Percentiles rank a stretch among this genome's conserved stretches.
Evolutionary conservation across 441 rosid genomes (phyloP).

Genomic region (Eutrema salsugineum): DNA sequence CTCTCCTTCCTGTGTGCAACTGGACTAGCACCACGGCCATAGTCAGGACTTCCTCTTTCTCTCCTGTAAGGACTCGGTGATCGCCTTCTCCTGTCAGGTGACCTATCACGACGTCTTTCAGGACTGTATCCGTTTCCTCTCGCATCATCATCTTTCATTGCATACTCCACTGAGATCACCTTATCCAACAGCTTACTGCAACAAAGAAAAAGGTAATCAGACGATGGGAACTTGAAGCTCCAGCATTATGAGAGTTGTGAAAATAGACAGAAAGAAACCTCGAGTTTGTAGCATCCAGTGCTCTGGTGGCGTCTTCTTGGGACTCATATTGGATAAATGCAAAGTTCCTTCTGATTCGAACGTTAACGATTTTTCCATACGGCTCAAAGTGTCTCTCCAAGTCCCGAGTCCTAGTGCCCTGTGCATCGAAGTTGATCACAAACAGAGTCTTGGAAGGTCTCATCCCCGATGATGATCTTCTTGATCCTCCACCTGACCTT

Average conservation of each 20-base stretch:
- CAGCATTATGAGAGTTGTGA: neutral
- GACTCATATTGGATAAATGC: slow-evolving; percentile 88
- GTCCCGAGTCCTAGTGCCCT: slow-evolving; percentile 76
- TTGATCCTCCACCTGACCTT: slow-evolving; percentile 58
- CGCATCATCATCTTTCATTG: slow-evolving; percentile 82
- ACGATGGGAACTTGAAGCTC: too few species aligned
- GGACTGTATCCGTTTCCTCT: slow-evolving; percentile 69
- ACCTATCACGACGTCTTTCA: slow-evolving; percentile 68
- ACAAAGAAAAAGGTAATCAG: too few species aligned
- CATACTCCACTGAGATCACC: slow-evolving; percentile 93
- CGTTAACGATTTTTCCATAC: slow-evolving; percentile 80
- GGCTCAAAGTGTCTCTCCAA: slow-evolving; percentile 94
- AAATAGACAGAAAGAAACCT: slow-evolving; percentile 42
- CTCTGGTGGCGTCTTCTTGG: slow-evolving; percentile 86
- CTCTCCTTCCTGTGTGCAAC: slow-evolving; percentile 46
- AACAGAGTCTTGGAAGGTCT: slow-evolving; percentile 93
- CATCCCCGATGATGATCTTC: slow-evolving; percentile 55
- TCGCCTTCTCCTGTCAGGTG: slow-evolving; percentile 66
- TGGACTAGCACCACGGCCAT: slow-evolving; percentile 70
- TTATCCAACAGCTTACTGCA: slow-evolving; percentile 90
- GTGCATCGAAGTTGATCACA: slow-evolving; percentile 92
- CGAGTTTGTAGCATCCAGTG: slow-evolving; percentile 77
- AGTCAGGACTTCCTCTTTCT: slow-evolving; percentile 88
- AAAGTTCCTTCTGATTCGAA: slow-evolving; percentile 92
- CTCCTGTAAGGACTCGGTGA: slow-evolving; percentile 83